These are phyloP conservation scores for Nicotiana paniculata DNA, from an alignment of 257 asterid genomes.

Conservation along the genomic window DNA sequence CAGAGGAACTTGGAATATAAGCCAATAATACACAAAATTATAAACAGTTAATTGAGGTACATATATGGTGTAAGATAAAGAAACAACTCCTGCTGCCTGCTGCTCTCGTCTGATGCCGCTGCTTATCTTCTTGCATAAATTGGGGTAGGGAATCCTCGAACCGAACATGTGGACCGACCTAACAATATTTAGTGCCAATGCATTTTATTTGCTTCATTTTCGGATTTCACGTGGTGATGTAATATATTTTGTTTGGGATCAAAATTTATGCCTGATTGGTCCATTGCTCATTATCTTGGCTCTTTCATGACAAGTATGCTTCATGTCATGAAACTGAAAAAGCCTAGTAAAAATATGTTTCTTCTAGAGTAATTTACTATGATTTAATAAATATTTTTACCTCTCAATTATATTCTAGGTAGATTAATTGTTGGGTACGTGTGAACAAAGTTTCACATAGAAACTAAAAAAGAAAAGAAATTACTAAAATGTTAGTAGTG, in stretches of 20 bases:
- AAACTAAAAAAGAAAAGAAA: no score
- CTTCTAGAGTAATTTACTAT: no score
- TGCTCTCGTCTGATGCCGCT: background rate
- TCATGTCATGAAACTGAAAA: background rate
- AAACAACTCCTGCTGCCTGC: background rate
- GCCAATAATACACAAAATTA: background rate
- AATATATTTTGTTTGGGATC: background rate
- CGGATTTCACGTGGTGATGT: background rate
- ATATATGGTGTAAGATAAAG: background rate
- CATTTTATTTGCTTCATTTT: background rate
- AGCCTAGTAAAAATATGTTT: no score
- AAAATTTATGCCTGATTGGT: background rate
- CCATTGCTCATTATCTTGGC: no score
- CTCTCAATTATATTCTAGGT: no score
- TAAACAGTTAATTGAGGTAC: background rate
- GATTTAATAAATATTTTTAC: no score
- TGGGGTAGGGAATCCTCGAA: background rate
- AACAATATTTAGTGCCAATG: background rate
- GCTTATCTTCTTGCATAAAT: background rate
- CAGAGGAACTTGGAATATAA: background rate
- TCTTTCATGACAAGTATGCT: background rate
- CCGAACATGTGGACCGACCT: constrained; percentile 11
- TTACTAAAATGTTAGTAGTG: no score
- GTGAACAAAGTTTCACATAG: no score
- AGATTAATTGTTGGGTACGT: no score